Conservation (phyloP, 768 basidiomycete genomes). For the Tulasnella sp. region DNA sequence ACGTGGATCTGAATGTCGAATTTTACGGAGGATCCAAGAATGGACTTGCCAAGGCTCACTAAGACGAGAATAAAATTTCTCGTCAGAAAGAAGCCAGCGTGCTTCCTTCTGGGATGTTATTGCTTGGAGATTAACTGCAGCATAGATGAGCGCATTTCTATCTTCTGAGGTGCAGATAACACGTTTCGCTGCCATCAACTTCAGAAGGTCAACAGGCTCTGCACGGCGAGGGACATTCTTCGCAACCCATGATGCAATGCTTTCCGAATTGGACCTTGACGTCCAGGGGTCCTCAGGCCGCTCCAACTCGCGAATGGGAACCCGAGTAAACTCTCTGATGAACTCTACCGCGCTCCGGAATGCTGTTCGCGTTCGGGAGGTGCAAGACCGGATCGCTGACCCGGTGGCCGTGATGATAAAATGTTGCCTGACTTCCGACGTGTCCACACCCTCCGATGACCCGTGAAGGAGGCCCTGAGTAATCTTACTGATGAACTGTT, state of each 20-base stretch:
- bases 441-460: no score
- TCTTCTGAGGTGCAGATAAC: background rate
- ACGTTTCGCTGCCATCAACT: background rate
- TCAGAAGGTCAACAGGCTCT: background rate
- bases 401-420: background rate
- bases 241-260: background rate
- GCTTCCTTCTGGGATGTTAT: background rate
- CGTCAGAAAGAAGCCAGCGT: background rate
- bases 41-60: background rate
- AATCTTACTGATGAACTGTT: background rate
- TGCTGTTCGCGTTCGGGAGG: background rate
- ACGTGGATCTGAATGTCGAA: no score
- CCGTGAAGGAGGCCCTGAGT: no score
- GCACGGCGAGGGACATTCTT: background rate
- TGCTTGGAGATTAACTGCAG: background rate
- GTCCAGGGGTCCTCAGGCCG: no score
- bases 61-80: background rate
- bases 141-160: background rate
- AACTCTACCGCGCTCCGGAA: background rate
- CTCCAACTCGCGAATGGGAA: background rate
- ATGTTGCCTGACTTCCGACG: no score
- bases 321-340: background rate
- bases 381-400: background rate
- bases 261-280: background rate
- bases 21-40: no score